Evolutionary conservation across 805 yeast genomes (phyloP).

Genomic region (Spathaspora arborariae): DNA sequence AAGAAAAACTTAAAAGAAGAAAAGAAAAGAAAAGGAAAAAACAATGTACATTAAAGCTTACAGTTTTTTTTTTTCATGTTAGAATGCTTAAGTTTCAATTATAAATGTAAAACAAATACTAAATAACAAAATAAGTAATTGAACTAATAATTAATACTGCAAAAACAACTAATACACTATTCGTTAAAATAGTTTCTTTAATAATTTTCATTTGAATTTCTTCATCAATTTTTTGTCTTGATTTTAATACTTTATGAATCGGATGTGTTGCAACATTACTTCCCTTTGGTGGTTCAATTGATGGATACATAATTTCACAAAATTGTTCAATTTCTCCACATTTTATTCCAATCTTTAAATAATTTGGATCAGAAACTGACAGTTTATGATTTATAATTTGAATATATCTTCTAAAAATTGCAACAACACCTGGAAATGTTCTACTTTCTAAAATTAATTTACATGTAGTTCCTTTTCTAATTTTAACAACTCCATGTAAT

Average conservation of each 20-base stretch:
- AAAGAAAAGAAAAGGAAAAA: no score
- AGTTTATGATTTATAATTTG: constrained; percentile 76
- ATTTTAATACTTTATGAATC: constrained; percentile 30
- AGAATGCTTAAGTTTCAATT: no score
- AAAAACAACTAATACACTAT: not conserved
- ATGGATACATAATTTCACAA: constrained; percentile 73
- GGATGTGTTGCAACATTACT: constrained; percentile 34
- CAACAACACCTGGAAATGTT: constrained; percentile 69
- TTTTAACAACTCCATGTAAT: constrained; percentile 71
- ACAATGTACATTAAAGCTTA: no score
- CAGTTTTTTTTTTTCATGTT: no score
- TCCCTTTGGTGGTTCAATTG: constrained; percentile 49
- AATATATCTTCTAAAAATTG: constrained; percentile 71
- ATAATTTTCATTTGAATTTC: constrained; percentile 8
- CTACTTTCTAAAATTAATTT: constrained; percentile 68
- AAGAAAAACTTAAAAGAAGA: no score
- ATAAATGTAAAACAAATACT: not conserved
- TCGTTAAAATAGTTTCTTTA: constrained; percentile 7
- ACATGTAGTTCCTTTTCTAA: constrained; percentile 86
- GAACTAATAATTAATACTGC: not conserved
- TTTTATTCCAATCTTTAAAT: constrained; percentile 73
- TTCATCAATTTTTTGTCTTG: constrained; percentile 40
- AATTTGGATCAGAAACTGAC: constrained; percentile 80
- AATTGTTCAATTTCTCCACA: constrained; percentile 89
- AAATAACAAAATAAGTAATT: not conserved